Evolutionary conservation across 108 stramenopile species (phyloP), one percentile per base, ranked within the genome.

Genomic region (Nannochloropsis oceanica): DNA sequence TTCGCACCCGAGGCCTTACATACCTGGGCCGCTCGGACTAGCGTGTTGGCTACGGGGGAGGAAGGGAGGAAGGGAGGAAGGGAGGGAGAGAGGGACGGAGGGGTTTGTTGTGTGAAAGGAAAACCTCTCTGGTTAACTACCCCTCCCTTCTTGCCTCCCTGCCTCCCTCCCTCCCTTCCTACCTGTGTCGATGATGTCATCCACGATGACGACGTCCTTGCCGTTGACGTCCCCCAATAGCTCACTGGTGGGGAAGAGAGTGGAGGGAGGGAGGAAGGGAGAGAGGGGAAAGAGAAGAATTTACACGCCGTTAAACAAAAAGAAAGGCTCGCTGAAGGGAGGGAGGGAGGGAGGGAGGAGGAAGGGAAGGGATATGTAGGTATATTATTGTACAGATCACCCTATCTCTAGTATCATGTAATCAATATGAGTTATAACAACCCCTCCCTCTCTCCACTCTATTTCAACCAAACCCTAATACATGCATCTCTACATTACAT

Each of bases 121-220:
- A 18, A 24, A n/a, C 81, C 13, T 13, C 22, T 59, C 34, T 26
- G 82, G 84, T 43, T 79, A 26, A 8, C 84, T 84, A 24, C 87
- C 87, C n/a, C 80, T 79, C 43, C 86, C 80, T 84, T 80, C 84
- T 12, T 89, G 84, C 50, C 79, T 85, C 18, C 88, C 81, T n/a
- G 90, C 84, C 2, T 89, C 79, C 18, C 73, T 81, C 25, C 20
- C 43, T 18, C 89, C 44, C 34, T 88, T 90, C 12, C 89, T 88
- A 0, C 87, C 90, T 8, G 87, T 89, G 85, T 90, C 90, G 42
- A 90, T 85, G 26, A 90, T 44, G 83, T 90, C 89, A 73, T 90
- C 89, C 1, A 90, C 88, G 46, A 90, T 88, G 26, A 90, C 80
- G n/a, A 90, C 89, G 81, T 87, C 85, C 18, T 83, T 25, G 13